A percentile compares a stretch with the other conserved stretches of the same genome.
phyloP scores from a whole-genome alignment of 129 eudicot species.

The Artemisia annua region DNA sequence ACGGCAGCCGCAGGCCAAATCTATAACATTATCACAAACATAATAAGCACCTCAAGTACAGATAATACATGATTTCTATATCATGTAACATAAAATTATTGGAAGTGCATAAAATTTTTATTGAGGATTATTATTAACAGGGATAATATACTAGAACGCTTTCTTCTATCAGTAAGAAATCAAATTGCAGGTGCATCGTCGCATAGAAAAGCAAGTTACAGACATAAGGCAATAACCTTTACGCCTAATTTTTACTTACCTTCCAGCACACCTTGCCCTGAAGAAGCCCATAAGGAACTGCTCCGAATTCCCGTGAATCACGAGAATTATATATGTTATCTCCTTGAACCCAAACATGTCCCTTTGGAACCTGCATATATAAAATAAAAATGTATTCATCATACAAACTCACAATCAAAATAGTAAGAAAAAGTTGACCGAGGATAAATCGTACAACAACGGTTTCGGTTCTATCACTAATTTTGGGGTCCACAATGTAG shows the following conservation, averaged over 20 bases:
- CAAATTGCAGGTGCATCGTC: slow-evolving; percentile 7
- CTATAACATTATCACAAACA: slow-evolving; percentile 20
- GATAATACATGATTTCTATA: slow-evolving; percentile 9
- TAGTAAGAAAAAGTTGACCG: background rate
- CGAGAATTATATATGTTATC: slow-evolving; percentile 53
- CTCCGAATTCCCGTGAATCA: slow-evolving; percentile 76
- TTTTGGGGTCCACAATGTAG: slow-evolving; percentile 50
- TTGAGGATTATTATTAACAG: background rate
- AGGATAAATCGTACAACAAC: slow-evolving; percentile 48
- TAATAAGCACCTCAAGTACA: background rate
- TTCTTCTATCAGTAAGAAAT: background rate
- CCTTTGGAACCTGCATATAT: slow-evolving; percentile 53
- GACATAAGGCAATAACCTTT: background rate
- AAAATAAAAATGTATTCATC: slow-evolving; percentile 4
- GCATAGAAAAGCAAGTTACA: slow-evolving; percentile 9
- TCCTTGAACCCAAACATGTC: slow-evolving; percentile 78
- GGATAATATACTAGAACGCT: background rate
- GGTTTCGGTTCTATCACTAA: slow-evolving; percentile 48
- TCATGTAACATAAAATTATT: background rate
- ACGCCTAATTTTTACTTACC: slow-evolving; percentile 21
- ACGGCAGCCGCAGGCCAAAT: slow-evolving; percentile 41
- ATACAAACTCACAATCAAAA: slow-evolving; percentile 18
- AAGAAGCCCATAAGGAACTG: slow-evolving; percentile 78
- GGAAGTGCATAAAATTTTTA: no score
- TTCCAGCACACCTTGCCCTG: slow-evolving; percentile 62